Evolutionary conservation across 805 yeast species (phyloP).

Genomic region (Jamesozyma lodderae): DNA sequence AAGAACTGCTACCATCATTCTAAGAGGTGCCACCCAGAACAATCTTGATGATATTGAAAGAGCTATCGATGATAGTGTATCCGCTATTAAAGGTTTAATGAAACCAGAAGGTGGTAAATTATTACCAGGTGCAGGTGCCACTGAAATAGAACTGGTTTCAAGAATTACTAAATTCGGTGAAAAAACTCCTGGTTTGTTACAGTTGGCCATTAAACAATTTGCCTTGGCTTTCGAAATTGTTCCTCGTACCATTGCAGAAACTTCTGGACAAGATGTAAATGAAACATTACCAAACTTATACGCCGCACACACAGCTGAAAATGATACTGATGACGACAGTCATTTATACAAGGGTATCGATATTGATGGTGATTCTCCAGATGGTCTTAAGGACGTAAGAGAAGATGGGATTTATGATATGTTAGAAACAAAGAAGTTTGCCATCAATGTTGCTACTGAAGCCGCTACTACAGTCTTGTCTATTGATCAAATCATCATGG

Average conservation of each 20-base stretch:
- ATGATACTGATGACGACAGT: constrained; percentile 18
- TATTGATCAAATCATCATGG: constrained; percentile 96
- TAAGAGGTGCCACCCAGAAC: constrained; percentile 95
- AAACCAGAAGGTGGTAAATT: constrained; percentile 69
- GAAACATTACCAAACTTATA: constrained; percentile 84
- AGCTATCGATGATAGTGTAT: constrained; percentile 94
- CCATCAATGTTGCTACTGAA: constrained; percentile 88
- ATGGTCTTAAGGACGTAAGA: constrained; percentile 64
- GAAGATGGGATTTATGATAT: constrained; percentile 70
- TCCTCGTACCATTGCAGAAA: constrained; percentile 88
- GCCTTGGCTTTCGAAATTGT: constrained; percentile 92
- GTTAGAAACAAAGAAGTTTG: constrained; percentile 70
- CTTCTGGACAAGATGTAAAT: constrained; percentile 84
- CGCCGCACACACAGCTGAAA: constrained; percentile 61
- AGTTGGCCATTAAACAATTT: constrained; percentile 86
- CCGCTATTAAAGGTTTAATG: constrained; percentile 80
- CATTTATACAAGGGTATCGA: constrained; percentile 54
- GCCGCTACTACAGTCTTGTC: constrained; percentile 72
- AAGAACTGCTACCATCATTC: constrained; percentile 82
- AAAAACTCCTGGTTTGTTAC: constrained; percentile 84
- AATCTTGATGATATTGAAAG: constrained; percentile 90
- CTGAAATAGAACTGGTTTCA: constrained; percentile 80
- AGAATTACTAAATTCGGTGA: constrained; percentile 81
- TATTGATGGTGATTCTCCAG: constrained; percentile 60
- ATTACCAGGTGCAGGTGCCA: constrained; percentile 94